Evolutionary conservation across 2,329 filamentous ascomycete species (phyloP), one percentile per base, ranked within the genome.

Genomic region (Cladophialophora yegresii): DNA sequence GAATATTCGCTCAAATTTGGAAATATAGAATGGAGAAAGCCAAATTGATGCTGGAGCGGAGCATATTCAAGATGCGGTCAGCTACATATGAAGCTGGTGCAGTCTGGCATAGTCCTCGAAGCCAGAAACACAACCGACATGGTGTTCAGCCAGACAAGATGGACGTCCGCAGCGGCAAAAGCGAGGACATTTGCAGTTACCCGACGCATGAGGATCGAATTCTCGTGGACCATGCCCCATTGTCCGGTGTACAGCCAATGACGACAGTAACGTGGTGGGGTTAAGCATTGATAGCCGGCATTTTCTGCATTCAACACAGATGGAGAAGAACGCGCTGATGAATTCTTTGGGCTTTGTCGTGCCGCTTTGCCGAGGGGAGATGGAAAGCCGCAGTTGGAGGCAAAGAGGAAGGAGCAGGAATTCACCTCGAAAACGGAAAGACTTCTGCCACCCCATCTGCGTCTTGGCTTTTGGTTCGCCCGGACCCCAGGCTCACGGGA

Each of bases 311-410:
- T 8, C 9, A 28, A 47, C 22, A 28, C 9, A 45, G 61, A 63
- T 63, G 54, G 54, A 63, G 45, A 54, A 58, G 61, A 58, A 58
- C 7, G 47, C 20, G 20, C 28, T 22, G n/a, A 53, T 53, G 58
- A 61, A 33, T 9, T 23, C 51, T 20, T 33, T 30, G 13, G 49
- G 32, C 40, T 54, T 40, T 20, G 30, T 28, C 54, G 63, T 65
- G 63, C 63, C 63, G 63, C 58, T 65, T 65, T 65, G 63, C 63
- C 63, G 63, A 51, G 26, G 16, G 47, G 40, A 22, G 20, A 40
- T 59, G 47, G 57, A 32, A 53, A 30, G 16, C 3, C 10, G 16
- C 40, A 28, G 23, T 32, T 49, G 53, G 51, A 3, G 26, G 26
- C 26, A 28, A 3, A 3, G 3, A 6, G 26, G 51, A 50, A 23